These are phyloP conservation scores for Carex littledalei DNA, from an alignment of 176 grass and related monocot genomes.

Conservation along the genomic window DNA sequence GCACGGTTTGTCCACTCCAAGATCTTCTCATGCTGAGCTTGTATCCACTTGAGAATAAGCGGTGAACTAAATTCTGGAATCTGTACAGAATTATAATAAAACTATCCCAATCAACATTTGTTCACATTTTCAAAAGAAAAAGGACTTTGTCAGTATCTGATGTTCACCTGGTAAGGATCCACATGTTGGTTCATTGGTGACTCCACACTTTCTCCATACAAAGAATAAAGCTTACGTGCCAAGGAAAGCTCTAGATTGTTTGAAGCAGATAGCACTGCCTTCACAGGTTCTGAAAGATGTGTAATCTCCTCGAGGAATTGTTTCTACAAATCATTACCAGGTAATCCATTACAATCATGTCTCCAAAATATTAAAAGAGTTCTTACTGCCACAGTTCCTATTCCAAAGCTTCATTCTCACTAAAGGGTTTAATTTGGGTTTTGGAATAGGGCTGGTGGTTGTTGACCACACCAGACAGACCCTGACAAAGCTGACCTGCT, in stretches of 20 bases:
- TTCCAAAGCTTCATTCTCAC: neutral
- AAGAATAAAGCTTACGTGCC: constrained; percentile 49
- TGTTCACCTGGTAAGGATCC: constrained; percentile 64
- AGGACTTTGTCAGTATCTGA: neutral
- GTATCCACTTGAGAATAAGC: constrained; percentile 84
- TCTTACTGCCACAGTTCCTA: neutral
- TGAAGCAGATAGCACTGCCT: constrained; percentile 52
- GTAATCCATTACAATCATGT: constrained; percentile 23
- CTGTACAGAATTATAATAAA: neutral
- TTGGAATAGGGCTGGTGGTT: neutral
- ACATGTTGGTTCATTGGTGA: constrained; percentile 43
- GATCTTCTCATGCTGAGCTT: constrained; percentile 79
- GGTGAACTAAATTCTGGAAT: constrained; percentile 54
- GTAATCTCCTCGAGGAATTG: constrained; percentile 43
- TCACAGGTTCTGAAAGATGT: constrained; percentile 39
- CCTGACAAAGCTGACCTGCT: neutral
- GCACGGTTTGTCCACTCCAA: constrained; percentile 86
- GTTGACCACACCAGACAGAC: neutral
- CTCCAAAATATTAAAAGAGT: neutral
- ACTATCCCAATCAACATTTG: constrained; percentile 14
- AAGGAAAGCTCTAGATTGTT: constrained; percentile 65
- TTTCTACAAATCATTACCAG: constrained; percentile 44
- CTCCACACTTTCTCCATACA: constrained; percentile 31
- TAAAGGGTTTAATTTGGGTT: neutral
- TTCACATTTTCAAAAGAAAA: neutral